A percentile compares a stretch with the other conserved stretches of the same genome.
phyloP scores from a whole-genome alignment of 140 eudicot genomes.

The Flaveria floridana region DNA sequence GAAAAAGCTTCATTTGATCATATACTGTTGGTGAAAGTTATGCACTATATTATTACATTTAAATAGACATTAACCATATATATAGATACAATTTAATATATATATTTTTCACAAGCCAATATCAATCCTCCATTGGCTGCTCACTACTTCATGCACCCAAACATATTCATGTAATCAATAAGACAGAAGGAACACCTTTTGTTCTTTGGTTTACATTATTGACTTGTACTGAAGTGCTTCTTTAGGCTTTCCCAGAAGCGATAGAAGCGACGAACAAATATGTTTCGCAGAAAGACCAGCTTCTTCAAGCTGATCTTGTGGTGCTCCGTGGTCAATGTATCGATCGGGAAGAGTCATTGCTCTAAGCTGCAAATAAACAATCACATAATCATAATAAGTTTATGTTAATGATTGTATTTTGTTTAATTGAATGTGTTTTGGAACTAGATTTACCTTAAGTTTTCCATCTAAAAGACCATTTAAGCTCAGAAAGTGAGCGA shows the following conservation, averaged over 20 bases:
- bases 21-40: constrained; percentile 6
- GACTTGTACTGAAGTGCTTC: constrained; percentile 56
- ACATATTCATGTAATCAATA: not conserved
- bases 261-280: constrained; percentile 67
- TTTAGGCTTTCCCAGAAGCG: constrained; percentile 67
- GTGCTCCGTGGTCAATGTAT: constrained; percentile 87
- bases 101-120: constrained; percentile 20
- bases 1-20: not conserved
- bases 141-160: constrained; percentile 16
- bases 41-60: constrained; percentile 9
- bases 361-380: constrained; percentile 54
- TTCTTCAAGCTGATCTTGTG: constrained; percentile 71
- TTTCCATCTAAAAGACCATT: constrained; percentile 75
- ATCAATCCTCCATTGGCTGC: constrained; percentile 8
- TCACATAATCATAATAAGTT: not conserved
- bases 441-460: constrained; percentile 60
- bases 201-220: constrained; percentile 24
- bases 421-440: not conserved
- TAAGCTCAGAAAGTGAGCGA: constrained; percentile 66
- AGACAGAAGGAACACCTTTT: not conserved
- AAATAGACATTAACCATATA: not conserved
- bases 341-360: constrained; percentile 88
- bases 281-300: constrained; percentile 80
- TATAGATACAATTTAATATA: not conserved
- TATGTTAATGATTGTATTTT: not conserved